Conservation (phyloP, 2,329 filamentous ascomycete species). For the Exophiala bonariae region DNA sequence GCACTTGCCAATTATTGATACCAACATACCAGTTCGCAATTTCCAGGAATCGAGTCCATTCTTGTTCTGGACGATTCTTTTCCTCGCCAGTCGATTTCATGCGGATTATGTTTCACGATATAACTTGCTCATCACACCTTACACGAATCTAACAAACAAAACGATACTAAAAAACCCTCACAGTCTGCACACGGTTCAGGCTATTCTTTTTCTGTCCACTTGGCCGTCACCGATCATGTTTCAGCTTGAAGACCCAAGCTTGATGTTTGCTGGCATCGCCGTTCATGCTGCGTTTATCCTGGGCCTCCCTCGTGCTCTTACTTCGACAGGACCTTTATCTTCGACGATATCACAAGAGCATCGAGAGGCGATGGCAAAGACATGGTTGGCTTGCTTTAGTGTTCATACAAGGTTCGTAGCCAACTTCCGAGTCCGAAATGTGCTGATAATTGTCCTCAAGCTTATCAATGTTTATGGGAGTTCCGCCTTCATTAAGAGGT, state of each 20-base stretch:
- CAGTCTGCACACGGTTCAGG: constrained; percentile 10
- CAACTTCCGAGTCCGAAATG: background rate
- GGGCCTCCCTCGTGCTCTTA: constrained; percentile 1
- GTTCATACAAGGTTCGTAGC: constrained; percentile 2
- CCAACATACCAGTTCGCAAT: background rate
- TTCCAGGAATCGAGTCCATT: constrained; percentile 8
- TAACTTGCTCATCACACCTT: constrained; percentile 5
- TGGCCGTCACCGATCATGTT: constrained; percentile 13
- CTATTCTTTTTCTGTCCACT: constrained; percentile 5
- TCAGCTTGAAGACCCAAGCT: constrained; percentile 10
- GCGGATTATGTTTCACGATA: constrained; percentile 4
- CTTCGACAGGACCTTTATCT: background rate
- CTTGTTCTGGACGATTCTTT: constrained; percentile 11
- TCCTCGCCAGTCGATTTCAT: constrained; percentile 6
- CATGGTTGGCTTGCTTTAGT: constrained; percentile 11
- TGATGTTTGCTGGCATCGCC: constrained; percentile 6
- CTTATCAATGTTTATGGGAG: constrained; percentile 6
- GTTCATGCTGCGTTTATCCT: constrained; percentile 6
- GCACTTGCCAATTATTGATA: constrained; percentile 8
- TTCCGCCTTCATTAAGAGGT: constrained; percentile 5
- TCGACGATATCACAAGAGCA: background rate
- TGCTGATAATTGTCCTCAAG: background rate
- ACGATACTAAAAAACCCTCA: constrained; percentile 10
- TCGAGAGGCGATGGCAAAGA: constrained; percentile 6
- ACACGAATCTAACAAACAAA: constrained; percentile 7